Evolutionary conservation across 352 stramenopile species (phyloP), one percentile per base, ranked within the genome.

Genomic region (Pythium guiyangense): DNA sequence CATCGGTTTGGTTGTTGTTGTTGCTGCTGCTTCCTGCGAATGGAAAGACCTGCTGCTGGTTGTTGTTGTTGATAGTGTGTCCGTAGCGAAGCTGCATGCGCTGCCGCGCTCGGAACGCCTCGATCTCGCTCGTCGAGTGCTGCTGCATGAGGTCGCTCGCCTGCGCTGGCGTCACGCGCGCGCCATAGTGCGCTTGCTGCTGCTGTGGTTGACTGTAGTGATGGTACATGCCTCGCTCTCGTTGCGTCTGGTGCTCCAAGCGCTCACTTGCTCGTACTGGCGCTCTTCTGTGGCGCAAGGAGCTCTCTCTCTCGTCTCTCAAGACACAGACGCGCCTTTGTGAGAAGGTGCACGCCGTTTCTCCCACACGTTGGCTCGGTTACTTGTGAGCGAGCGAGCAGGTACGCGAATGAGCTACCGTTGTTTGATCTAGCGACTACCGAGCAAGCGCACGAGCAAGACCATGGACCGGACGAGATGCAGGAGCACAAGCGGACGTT

Each of bases 51-150:
- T 61, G 49, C 12, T 49, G 43, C 12, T 60, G 49, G 22, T 37
- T 75, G 67, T 12, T 55, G 47, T 1, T 60, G 48, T 11, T 54
- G 34, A 15, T 52, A 17, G 8, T 45, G 31, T 4, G 26, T 10
- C 15, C 66, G 52, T 51, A 39, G 9, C 72, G 69, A 56, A 60
- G 60, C 34, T 73, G 59, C 55, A 63, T 71, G 45, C 72, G 72
- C 57, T 70, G 64, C 39, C 60, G 66, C 37, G 66, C 71, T 26
- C 74, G 74, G 39, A 75, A 73, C 31, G 51, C 63, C 60, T 83
- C 75, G 48, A 81, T 70, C 29, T 81, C 70, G 44, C 47, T 60
- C 35, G 54, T 15, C 18, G n/a, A 48, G 18, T 4, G 43, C 43
- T 27, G 43, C 43, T 18, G n/a, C n/a, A n/a, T 45, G 40, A 48